Conservation (phyloP, 805 yeast species). For the Metschnikowia reukaufii region DNA sequence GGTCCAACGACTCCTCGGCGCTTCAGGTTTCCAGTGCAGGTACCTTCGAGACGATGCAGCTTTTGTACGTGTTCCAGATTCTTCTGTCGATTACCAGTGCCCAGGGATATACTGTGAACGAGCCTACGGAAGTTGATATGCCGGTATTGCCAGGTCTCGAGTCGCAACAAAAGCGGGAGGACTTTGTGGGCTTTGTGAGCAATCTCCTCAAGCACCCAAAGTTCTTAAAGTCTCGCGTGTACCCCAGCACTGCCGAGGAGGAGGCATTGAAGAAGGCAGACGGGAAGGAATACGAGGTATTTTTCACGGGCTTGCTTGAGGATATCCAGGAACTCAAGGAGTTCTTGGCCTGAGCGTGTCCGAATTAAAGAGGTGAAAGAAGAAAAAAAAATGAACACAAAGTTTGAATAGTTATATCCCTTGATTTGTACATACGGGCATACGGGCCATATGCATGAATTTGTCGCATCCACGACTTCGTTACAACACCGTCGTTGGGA, state of each 20-base stretch:
- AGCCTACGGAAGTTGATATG: constrained; percentile 26
- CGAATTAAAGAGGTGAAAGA: no score
- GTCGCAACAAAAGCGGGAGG: constrained; percentile 55
- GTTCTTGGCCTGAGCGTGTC: constrained; percentile 28
- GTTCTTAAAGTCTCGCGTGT: constrained; percentile 67
- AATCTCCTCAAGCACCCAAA: constrained; percentile 86
- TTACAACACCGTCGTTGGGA: no score
- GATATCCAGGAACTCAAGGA: constrained; percentile 56
- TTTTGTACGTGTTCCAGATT: constrained; percentile 62
- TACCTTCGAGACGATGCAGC: constrained; percentile 50
- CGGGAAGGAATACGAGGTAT: constrained; percentile 25
- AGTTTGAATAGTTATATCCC: no score
- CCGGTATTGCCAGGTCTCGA: constrained; percentile 60
- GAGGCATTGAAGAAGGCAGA: constrained; percentile 55
- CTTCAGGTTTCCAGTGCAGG: constrained; percentile 38
- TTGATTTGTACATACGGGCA: no score
- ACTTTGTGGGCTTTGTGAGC: constrained; percentile 59
- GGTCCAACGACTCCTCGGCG: constrained; percentile 60
- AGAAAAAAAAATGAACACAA: no score
- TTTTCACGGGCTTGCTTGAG: constrained; percentile 47
- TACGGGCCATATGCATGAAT: no score
- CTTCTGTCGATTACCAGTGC: constrained; percentile 54
- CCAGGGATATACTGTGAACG: constrained; percentile 35
- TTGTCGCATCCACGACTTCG: no score
- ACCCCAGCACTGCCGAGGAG: constrained; percentile 65